Base-by-base conservation (phyloP, 2,329 filamentous ascomycete species). In the Aspergillus japonicus region DNA sequence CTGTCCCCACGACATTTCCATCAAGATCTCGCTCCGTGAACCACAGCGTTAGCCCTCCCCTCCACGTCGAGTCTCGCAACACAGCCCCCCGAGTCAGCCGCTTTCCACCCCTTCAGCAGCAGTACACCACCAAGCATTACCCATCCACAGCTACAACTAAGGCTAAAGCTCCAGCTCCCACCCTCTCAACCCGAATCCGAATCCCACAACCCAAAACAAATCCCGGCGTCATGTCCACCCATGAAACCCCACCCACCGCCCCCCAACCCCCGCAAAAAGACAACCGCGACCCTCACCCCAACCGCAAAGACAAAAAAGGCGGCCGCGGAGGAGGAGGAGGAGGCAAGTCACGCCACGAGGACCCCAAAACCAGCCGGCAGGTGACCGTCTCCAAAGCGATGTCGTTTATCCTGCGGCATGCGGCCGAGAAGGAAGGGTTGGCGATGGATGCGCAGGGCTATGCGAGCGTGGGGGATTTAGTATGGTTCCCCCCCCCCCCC, bases 381-480 rank as follows among this genome's bases (percentile, higher is more conserved):
- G 4, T 78, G 5, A 66, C 69, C n/a, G 67, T 78, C 31, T 78
- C 76, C 54, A 78, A 78, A 62, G 73, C 75, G 8, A 63, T 78
- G 49, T 78, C 75, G 50, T 67, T 70, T 35, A 73, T 89, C 1
- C 77, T 89, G 31, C 82, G 87, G 26, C 87, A 89, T 72, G 84
- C 83, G 2, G 87, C 87, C 0, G 79, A 81, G 60, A 79, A 82
- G 57, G 86, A 89, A 73, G 83, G 83, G 1, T 73, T 89, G 57
- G 79, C 79, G 64, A 78, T 89, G 63, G 81, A 83, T 58, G 75
- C 77, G 21, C 82, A 84, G 39, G 87, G 87, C 14, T 89, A 86
- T 71, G 81, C 85, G 24, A 84, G 82, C 66, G 81, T 88, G 31
- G 75, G 78, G 31, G 85, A 87, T 63, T 78, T 87, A 65, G 83